Evolutionary conservation across 352 stramenopile genomes (phyloP), one percentile per base, ranked within the genome.

Genomic region (Blastocystis hominis): DNA sequence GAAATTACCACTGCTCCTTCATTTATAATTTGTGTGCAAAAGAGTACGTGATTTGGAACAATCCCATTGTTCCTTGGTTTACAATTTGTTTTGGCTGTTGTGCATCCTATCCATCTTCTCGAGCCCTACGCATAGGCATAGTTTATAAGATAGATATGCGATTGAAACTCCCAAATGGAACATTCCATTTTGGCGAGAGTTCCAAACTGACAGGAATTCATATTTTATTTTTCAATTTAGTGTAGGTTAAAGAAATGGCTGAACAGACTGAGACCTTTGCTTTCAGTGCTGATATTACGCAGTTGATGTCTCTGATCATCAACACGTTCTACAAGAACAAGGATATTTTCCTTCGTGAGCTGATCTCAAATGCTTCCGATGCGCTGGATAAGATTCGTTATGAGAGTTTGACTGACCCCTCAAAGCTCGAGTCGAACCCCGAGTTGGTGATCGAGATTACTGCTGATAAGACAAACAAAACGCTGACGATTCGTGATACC

Each of bases 201-300:
- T 30, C 24, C 24, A 30, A 30, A 30, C 24, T 30, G 68, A 20
- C 15, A 77, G 80, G 15, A 10, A 20, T 86, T 6, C 20, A 50
- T 86, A 81, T 47, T 78, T 86, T 86, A 54, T 24, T 86, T 86
- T 34, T 24, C 17, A 10, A 53, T 86, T 68, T 86, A 24, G 50
- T 86, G 40, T 86, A 86, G 38, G 30, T 84, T 20, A 17, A 76
- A 86, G 24, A 86, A n/a, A 90, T 88, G 72, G 76, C 36, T 72
- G 90, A 92, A 66, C 93, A 96, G 92, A 92, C 94, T 54, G 96
- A 99, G 93, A 98, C 94, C 88, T 98, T 98, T 90, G 96, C 95
- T 89, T 99, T 99, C 92, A 97, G 93, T 86, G 96, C 97, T 88
- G 97, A 99, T 91, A 99, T 99, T 93, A 99, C 98, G 92, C 97